Evolutionary conservation across 1,284 basidiomycete species (phyloP), one percentile per base, ranked within the genome.

Genomic region (Cryptococcus sp.): DNA sequence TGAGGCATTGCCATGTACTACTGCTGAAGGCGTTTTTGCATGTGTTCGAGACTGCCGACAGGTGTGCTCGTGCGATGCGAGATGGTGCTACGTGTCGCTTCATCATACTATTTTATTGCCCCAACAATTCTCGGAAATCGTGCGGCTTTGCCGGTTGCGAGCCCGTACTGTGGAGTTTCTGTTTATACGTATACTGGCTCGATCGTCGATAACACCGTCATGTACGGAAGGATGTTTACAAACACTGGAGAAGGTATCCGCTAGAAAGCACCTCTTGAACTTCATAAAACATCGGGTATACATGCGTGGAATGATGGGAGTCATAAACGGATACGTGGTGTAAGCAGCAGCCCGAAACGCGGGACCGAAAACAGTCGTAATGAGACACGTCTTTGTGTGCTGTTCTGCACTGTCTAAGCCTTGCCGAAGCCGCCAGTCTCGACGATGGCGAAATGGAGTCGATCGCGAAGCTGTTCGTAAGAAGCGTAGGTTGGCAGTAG

Each of bases 371-470:
- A 22, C 2, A 22, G 15, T 45, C 22, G 16, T 4, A 45, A 45
- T 45, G 10, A n/a, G 8, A 35, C 8, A 35, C 13, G 30, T 25
- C 25, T 25, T 6, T 25, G 25, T 25, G 25, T 25, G 25, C 25
- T 35, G 30, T 10, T 35, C 30, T 35, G 30, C 13, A 10, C 30
- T 48, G n/a, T 17, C 25, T 54, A 78, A 17, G 76, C 72, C 61
- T 76, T 94, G 52, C 90, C 92, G 77, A 95, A 94, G 79, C 93
- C 91, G 45, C 90, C 90, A 54, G 93, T 93, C 79, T 97, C 94
- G 69, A 89, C 91, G 72, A 97, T 93, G 23, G 93, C 91, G 64
- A 93, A 83, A 54, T 93, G 78, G 39, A 97, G 78, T 72, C 91
- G 89, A 64, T 91, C 89, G 46, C 93, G 85, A 58, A 97, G 83